phyloP scores from a whole-genome alignment of 257 asterid species.

The Cruciata laevipes region DNA sequence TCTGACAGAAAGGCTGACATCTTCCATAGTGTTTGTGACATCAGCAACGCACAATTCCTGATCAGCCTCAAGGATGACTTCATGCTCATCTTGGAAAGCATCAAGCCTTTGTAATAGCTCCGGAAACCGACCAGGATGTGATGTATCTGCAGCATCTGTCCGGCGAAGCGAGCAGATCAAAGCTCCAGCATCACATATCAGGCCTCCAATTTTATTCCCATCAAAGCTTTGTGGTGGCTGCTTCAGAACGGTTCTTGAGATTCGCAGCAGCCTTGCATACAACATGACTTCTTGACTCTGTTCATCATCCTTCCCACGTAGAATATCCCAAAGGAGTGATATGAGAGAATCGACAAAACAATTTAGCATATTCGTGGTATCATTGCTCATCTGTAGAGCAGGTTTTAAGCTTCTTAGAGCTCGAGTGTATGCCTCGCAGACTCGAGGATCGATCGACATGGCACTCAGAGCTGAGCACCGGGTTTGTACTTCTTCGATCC shows the following conservation, averaged over 20 bases:
- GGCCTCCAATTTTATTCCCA: neutral
- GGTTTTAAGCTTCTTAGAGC: neutral
- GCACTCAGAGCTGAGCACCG: too few relatives aligned
- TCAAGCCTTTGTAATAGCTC: neutral
- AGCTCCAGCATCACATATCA: constrained; percentile 1
- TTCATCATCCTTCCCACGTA: neutral
- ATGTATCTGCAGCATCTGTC: too few relatives aligned
- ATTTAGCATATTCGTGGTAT: too few relatives aligned
- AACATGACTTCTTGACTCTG: neutral
- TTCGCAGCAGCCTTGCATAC: neutral
- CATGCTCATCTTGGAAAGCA: neutral
- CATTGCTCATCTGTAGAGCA: too few relatives aligned
- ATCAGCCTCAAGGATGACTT: neutral
- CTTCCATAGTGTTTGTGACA: too few relatives aligned
- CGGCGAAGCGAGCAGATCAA: neutral
- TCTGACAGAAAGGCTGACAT: neutral
- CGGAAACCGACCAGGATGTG: neutral
- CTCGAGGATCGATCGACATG: neutral
- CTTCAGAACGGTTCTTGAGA: constrained; percentile 1
- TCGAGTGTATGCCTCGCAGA: neutral
- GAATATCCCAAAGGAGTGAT: constrained; percentile 1
- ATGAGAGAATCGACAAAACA: neutral
- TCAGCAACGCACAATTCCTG: too few relatives aligned
- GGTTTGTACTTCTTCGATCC: neutral
- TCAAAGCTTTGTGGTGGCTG: neutral